phyloP scores from a whole-genome alignment of 2,329 filamentous ascomycete genomes.

The Aspergillus versicolor region DNA sequence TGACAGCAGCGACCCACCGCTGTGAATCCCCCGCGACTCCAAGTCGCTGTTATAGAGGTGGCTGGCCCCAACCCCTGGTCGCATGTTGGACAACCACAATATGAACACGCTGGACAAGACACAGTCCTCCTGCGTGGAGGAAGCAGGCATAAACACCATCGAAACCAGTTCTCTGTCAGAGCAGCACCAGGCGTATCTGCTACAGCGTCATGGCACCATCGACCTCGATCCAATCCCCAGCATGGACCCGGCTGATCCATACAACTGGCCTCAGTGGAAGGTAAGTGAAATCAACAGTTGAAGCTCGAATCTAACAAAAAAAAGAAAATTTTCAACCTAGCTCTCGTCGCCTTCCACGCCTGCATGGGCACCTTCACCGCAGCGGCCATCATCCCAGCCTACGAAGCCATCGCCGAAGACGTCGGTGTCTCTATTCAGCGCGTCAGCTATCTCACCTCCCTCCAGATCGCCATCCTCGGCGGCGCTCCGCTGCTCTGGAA shows the following conservation, averaged over 20 bases:
- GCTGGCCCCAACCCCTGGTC: background rate
- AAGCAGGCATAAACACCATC: background rate
- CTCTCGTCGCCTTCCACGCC: conserved; percentile 57
- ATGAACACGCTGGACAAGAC: background rate
- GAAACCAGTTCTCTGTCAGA: conserved; percentile 20
- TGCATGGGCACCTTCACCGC: conserved; percentile 59
- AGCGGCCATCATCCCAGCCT: conserved; percentile 30
- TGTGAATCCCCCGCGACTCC: background rate
- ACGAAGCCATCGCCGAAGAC: conserved; percentile 58
- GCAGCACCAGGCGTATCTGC: conserved; percentile 40
- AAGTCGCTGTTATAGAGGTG: no score
- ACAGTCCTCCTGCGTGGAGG: background rate
- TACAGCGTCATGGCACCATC: conserved; percentile 55
- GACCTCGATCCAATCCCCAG: conserved; percentile 56
- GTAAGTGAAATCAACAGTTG: conserved; percentile 31
- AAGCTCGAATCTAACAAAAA: background rate
- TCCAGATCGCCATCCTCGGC: conserved; percentile 57
- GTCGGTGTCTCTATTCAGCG: conserved; percentile 49
- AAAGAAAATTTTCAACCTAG: conserved; percentile 50
- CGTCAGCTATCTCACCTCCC: conserved; percentile 55
- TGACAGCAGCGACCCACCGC: background rate
- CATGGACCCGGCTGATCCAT: conserved; percentile 53
- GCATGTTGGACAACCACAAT: background rate
- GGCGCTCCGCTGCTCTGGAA: conserved; percentile 56
- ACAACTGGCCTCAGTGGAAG: conserved; percentile 58